Evolutionary conservation across 2,329 filamentous ascomycete species (phyloP), one percentile per base, ranked within the genome.

Genomic region (Talaromyces sp.): DNA sequence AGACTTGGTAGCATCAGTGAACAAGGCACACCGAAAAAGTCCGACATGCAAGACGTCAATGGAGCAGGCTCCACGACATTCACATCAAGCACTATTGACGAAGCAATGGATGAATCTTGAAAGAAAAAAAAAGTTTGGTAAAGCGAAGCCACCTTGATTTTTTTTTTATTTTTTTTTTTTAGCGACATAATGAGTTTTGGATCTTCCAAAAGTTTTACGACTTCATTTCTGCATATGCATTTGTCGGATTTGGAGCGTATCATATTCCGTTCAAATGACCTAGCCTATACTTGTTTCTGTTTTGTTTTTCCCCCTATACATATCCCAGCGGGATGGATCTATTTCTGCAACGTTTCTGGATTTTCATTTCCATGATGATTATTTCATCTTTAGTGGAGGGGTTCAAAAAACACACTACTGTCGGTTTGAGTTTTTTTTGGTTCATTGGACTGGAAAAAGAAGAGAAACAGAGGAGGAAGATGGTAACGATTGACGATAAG

Each of bases 1-100:
- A 63, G 63, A 53, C 64, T 68, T 7, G 65, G 65, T 7, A 69
- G 65, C 56, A 68, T 70, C 47, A 65, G 67, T 9, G 68, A 68
- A 57, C 66, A 69, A 42, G 64, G 66, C n/a, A 64, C 63, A 9
- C 50, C 44, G 16, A 59, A 62, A 42, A 53, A 31, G 8, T 53
- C 64, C 18, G 62, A 62, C 47, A 31, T 34, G 23, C 40, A 31
- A 55, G 64, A 61, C 47, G 51, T 57, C 34, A 42, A 42, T 18
- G 59, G 61, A 36, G 54, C 56, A 30, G 59, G 61, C 55, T 61
- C 61, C 40, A 56, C 65, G 28, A 61, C 56, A 31, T 30, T 61
- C 16, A 50, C 61, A 30, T 65, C 66, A 33, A 65, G 61, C 57
- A 68, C 66, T 9, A 68, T 68, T 54, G 65, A 67, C 52, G 64